A percentile compares a stretch with the other conserved stretches of the same genome.
phyloP scores from a whole-genome alignment of 2,329 filamentous ascomycete species.

The Alternaria angustiovoidea region DNA sequence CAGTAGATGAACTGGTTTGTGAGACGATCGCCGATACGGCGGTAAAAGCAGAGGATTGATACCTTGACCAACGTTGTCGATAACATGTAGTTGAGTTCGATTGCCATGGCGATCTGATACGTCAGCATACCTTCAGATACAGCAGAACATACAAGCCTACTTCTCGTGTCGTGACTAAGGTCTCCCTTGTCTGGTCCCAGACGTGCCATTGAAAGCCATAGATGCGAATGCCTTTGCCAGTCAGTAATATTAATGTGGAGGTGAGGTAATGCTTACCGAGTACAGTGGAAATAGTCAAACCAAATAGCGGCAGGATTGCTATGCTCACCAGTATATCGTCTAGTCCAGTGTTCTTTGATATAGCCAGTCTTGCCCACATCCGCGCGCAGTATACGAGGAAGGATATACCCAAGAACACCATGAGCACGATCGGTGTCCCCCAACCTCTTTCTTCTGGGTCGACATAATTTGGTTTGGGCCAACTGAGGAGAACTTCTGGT shows the following conservation, averaged over 20 bases:
- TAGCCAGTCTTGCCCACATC: constrained; percentile 56
- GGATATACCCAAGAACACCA: constrained; percentile 52
- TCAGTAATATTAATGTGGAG: constrained; percentile 15
- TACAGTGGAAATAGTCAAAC: constrained; percentile 38
- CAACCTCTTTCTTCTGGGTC: constrained; percentile 57
- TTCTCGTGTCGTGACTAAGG: constrained; percentile 31
- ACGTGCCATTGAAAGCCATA: constrained; percentile 47
- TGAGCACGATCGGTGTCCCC: constrained; percentile 53
- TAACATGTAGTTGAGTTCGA: constrained; percentile 15
- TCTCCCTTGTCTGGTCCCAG: constrained; percentile 43
- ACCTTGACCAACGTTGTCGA: constrained; percentile 39
- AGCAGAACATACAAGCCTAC: constrained; percentile 15
- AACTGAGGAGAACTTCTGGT: constrained; percentile 52
- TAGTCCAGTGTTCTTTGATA: constrained; percentile 57
- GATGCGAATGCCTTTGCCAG: constrained; percentile 28
- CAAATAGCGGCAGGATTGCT: constrained; percentile 52
- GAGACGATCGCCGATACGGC: constrained; percentile 51
- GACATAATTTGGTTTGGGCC: constrained; percentile 59
- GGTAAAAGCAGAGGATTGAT: constrained; percentile 52
- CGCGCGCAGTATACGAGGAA: constrained; percentile 54
- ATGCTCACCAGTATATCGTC: constrained; percentile 59
- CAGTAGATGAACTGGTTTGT: constrained; percentile 48
- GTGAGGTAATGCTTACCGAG: constrained; percentile 29
- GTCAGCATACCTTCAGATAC: constrained; percentile 10
- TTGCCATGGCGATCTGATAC: constrained; percentile 34